These are phyloP conservation scores for Fusarium sp. DNA, from an alignment of 2,329 filamentous ascomycete species.

Conservation along the genomic window DNA sequence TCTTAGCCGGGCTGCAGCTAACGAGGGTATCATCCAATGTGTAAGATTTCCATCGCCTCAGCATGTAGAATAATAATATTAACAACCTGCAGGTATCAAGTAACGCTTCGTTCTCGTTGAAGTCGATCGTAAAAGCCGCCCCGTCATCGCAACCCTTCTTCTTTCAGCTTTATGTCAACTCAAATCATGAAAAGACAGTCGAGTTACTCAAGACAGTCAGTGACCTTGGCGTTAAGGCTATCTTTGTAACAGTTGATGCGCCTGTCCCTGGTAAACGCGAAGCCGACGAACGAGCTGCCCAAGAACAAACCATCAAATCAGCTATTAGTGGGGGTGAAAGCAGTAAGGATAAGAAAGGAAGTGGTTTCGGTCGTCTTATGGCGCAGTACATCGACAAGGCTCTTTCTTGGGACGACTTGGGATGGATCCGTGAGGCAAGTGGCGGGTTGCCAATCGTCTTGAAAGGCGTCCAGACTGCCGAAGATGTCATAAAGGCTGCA, in stretches of 20 bases:
- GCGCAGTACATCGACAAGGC: slow-evolving; percentile 66
- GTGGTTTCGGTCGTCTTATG: slow-evolving; percentile 68
- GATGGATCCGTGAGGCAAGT: slow-evolving; percentile 64
- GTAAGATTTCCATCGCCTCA: background rate
- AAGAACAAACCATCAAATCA: slow-evolving; percentile 60
- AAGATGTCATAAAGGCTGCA: slow-evolving; percentile 67
- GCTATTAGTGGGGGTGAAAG: slow-evolving; percentile 59
- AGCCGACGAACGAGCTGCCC: slow-evolving; percentile 67
- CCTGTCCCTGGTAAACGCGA: slow-evolving; percentile 71
- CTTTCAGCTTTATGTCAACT: slow-evolving; percentile 68
- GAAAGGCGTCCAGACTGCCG: slow-evolving; percentile 70
- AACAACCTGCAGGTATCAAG: slow-evolving; percentile 36
- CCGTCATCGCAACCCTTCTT: slow-evolving; percentile 43
- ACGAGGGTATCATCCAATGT: slow-evolving; percentile 48
- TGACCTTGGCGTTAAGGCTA: slow-evolving; percentile 63
- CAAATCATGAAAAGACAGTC: slow-evolving; percentile 64
- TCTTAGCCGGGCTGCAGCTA: slow-evolving; percentile 46
- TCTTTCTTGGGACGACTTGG: slow-evolving; percentile 67
- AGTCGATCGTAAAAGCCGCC: slow-evolving; percentile 43
- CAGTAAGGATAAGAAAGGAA: slow-evolving; percentile 67
- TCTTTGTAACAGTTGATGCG: slow-evolving; percentile 69
- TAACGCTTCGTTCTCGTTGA: slow-evolving; percentile 47
- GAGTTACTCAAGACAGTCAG: slow-evolving; percentile 58
- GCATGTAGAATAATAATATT: accelerated
- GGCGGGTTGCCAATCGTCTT: slow-evolving; percentile 66